Base-by-base conservation (phyloP, 768 basidiomycete genomes). In the Termitomyces heimii region DNA sequence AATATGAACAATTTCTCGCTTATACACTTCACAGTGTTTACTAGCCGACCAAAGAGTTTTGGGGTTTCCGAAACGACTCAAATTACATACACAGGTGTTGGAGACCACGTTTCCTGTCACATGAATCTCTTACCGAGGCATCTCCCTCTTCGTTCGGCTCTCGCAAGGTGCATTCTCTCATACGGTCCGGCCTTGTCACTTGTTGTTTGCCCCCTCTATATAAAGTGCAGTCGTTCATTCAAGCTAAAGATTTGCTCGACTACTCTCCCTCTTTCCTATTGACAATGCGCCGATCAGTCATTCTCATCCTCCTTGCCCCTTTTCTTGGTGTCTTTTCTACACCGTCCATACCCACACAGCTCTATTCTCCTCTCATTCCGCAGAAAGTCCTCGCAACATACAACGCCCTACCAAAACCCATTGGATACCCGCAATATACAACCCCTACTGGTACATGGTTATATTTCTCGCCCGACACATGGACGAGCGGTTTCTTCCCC, bases 401-500 rank as follows among this genome's bases (percentile, higher is more conserved):
- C 35, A 71, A 79, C 4, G 61, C 74, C 9, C 67, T 76, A 16
- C 72, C 78, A 26, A 62, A 68, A n/a, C 75, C 81, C 2, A 66
- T 77, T 31, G 61, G 56, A 26, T 65, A 65, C 51, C 64, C 64
- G 32, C 82, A 87, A 62, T 86, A 81, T 59, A 89, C 88, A 58
- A 69, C 65, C 22, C 60, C 62, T 29, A 65, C 60, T 0, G 85
- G 85, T 1, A 63, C 68, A 2, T 88, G 86, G 86, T 66, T 72
- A 6, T 76, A 73, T 61, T 83, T 85, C 68, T 40, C 54, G 5
- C 77, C 84, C 0, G 76, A 86, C 61, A 81, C 79, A 3, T 88
- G 86, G 86, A 87, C 86, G 0, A 80, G 83, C 3, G 85, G 85
- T 1, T 88, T 88, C 74, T 83, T 88, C 67, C 85, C 85, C 0